Conservation (phyloP, 2,329 filamentous ascomycete species). For the Fusarium praegraminearum region DNA sequence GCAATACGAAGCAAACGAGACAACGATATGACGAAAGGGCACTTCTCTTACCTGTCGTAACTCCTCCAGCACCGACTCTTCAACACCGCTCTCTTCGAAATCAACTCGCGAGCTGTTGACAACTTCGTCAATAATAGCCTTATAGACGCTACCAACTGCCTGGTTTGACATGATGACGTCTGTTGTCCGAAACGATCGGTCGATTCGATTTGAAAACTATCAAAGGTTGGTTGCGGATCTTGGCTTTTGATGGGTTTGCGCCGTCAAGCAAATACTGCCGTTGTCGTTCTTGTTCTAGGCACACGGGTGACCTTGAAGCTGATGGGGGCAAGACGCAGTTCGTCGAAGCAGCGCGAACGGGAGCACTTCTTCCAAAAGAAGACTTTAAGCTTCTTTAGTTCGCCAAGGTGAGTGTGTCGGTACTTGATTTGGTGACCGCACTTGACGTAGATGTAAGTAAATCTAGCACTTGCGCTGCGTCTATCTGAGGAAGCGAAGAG, state of each 20-base stretch:
- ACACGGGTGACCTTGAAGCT: constrained; percentile 1
- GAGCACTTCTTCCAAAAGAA: background rate
- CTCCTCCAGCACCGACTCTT: constrained; percentile 86
- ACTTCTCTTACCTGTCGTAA: constrained; percentile 80
- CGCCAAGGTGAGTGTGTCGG: constrained; percentile 8
- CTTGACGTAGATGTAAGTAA: constrained; percentile 26
- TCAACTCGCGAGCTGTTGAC: constrained; percentile 92
- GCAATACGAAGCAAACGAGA: constrained; percentile 3
- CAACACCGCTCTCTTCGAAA: constrained; percentile 96
- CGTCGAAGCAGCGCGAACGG: constrained; percentile 2
- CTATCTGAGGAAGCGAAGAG: constrained; percentile 8
- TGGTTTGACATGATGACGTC: constrained; percentile 66
- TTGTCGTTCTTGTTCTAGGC: background rate
- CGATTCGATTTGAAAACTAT: constrained; percentile 1
- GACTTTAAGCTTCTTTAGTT: background rate
- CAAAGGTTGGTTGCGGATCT: background rate
- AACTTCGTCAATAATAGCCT: constrained; percentile 83
- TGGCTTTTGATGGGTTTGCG: constrained; percentile 13
- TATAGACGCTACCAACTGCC: constrained; percentile 81
- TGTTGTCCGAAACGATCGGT: constrained; percentile 13
- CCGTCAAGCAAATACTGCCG: constrained; percentile 7
- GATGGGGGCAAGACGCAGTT: background rate
- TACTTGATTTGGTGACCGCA: constrained; percentile 31
- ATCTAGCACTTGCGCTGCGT: constrained; percentile 31
- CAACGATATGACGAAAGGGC: constrained; percentile 18